Conservation (phyloP, 805 yeast species). For the Candida taoyuanica region DNA sequence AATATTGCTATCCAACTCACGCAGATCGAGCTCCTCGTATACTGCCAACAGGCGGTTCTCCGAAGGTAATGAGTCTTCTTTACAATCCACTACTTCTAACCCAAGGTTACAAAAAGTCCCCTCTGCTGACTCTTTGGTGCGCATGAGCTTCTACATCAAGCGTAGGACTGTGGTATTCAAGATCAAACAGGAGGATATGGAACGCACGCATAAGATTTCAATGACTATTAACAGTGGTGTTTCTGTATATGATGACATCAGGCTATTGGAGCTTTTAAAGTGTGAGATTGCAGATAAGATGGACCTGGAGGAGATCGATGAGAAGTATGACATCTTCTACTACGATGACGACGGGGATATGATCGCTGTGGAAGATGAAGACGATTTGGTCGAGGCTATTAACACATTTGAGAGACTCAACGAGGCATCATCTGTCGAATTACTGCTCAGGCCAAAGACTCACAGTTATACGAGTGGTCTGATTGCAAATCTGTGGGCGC, state of each 20-base stretch:
- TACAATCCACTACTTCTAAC: constrained; percentile 5
- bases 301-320: constrained; percentile 15
- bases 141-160: constrained; percentile 21
- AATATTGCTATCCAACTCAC: constrained; percentile 14
- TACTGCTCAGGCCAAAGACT: constrained; percentile 8
- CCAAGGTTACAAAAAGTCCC: constrained; percentile 10
- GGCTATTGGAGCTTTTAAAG: constrained; percentile 21
- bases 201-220: constrained; percentile 21
- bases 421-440: constrained; percentile 13
- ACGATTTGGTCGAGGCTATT: constrained; percentile 31
- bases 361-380: constrained; percentile 30
- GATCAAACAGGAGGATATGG: constrained; percentile 13
- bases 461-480: not conserved
- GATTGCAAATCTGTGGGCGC: constrained; percentile 7
- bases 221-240: constrained; percentile 22
- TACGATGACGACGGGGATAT: constrained; percentile 36
- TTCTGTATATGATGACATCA: constrained; percentile 20
- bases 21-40: constrained; percentile 17
- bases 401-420: constrained; percentile 12
- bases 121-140: constrained; percentile 22
- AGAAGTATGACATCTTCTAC: constrained; percentile 30
- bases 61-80: constrained; percentile 8
- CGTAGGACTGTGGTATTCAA: constrained; percentile 21
- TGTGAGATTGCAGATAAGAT: constrained; percentile 24
- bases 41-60: constrained; percentile 10